These are phyloP conservation scores for Millerozyma acaciae DNA, from an alignment of 805 yeast genomes.

Conservation along the genomic window DNA sequence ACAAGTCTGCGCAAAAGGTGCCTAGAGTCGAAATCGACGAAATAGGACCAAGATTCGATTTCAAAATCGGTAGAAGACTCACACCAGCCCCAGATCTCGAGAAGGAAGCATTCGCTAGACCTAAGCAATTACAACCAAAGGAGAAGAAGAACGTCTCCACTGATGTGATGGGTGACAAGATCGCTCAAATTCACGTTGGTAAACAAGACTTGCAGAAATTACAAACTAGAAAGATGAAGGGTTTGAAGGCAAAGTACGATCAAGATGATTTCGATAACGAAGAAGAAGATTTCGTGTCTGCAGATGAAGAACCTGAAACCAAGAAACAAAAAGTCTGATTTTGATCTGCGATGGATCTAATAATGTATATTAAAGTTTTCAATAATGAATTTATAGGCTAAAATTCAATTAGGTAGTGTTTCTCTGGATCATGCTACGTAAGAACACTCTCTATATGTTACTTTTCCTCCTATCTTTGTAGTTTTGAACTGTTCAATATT, in stretches of 20 bases:
- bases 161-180: conserved; percentile 91
- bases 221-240: conserved; percentile 98
- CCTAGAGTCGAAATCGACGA: conserved; percentile 95
- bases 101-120: conserved; percentile 79
- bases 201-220: conserved; percentile 84
- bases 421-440: too few relatives aligned
- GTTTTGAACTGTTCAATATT: too few relatives aligned
- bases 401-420: too few relatives aligned
- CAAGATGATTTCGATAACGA: conserved; percentile 61
- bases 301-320: conserved; percentile 20
- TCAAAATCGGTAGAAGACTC: conserved; percentile 83
- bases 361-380: conserved; percentile 7
- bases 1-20: conserved; percentile 75
- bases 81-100: conserved; percentile 82
- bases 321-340: conserved; percentile 31
- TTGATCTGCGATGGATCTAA: conserved; percentile 1
- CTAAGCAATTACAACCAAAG: conserved; percentile 77
- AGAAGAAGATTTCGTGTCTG: conserved; percentile 29
- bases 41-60: conserved; percentile 93
- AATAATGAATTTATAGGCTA: too few relatives aligned
- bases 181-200: conserved; percentile 95
- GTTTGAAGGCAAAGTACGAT: conserved; percentile 82
- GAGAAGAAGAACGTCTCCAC: conserved; percentile 84
- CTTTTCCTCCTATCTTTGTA: too few relatives aligned
- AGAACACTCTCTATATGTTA: too few relatives aligned